phyloP scores from a whole-genome alignment of 257 asterid genomes.

The Ajuga chamaepitys region DNA sequence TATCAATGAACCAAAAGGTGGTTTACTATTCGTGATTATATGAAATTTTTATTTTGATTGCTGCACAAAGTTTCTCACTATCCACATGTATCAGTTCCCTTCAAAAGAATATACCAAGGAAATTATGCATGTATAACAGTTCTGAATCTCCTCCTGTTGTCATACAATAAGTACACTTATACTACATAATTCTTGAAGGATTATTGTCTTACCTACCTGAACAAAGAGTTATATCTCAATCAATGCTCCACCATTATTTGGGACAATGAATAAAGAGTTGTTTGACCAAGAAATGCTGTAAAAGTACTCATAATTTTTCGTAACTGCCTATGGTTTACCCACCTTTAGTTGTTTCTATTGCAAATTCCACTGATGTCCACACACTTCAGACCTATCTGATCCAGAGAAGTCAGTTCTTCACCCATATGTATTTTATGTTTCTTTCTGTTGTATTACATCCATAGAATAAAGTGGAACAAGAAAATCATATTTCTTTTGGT shows the following conservation, averaged over 20 bases:
- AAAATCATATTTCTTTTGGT: not conserved
- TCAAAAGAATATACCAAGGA: too few species aligned
- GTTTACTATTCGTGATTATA: slow-evolving; percentile 2
- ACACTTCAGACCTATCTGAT: not conserved
- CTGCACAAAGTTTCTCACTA: not conserved
- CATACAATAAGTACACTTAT: not conserved
- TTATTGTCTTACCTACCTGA: not conserved
- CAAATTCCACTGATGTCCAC: slow-evolving; percentile 6
- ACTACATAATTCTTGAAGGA: not conserved
- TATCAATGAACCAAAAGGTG: slow-evolving; percentile 90
- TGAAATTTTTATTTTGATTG: not conserved
- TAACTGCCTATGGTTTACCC: not conserved
- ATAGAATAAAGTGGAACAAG: not conserved
- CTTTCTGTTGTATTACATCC: not conserved
- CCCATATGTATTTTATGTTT: not conserved
- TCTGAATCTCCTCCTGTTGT: not conserved
- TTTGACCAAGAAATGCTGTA: slow-evolving; percentile 1
- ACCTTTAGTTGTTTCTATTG: not conserved
- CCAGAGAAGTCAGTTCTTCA: not conserved
- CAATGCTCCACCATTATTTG: not conserved
- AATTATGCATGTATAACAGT: not conserved
- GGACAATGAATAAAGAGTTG: not conserved
- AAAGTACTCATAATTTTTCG: not conserved
- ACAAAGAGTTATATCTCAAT: not conserved
- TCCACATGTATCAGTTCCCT: not conserved